Conservation (phyloP, 2,329 filamentous ascomycete genomes). For the Dothideomycetidae sp. region DNA sequence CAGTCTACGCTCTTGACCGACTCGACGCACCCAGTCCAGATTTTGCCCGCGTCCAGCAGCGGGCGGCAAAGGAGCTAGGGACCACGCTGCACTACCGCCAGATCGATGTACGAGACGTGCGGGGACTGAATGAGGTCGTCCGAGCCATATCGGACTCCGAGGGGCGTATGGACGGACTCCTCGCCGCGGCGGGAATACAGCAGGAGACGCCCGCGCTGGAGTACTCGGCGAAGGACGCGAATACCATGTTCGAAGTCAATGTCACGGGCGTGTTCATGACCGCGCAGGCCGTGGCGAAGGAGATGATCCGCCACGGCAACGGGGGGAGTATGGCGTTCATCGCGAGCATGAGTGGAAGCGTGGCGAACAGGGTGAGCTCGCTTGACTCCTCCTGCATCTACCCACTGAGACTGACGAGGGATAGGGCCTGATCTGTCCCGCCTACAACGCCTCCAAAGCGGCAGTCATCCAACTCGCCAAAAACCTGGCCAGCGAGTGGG, state of each 20-base stretch:
- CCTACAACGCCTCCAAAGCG: constrained; percentile 65
- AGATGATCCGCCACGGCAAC: constrained; percentile 47
- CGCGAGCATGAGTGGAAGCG: constrained; percentile 46
- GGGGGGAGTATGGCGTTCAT: constrained; percentile 49
- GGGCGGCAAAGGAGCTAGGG: constrained; percentile 47
- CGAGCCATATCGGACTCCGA: constrained; percentile 53
- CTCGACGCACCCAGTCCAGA: constrained; percentile 43
- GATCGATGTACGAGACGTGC: constrained; percentile 64
- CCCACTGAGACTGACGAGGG: no score
- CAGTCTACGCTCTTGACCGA: constrained; percentile 52
- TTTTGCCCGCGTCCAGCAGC: constrained; percentile 51
- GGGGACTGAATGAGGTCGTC: constrained; percentile 51
- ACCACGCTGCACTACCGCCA: constrained; percentile 59
- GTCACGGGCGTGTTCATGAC: constrained; percentile 51
- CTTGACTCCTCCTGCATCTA: no score
- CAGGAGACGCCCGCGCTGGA: constrained; percentile 74
- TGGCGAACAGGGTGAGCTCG: constrained; percentile 46
- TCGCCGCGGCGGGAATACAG: constrained; percentile 63
- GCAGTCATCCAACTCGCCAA: constrained; percentile 57
- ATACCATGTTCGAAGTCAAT: constrained; percentile 49
- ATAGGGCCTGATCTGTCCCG: constrained; percentile 46
- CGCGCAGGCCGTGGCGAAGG: constrained; percentile 46
- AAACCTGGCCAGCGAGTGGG: constrained; percentile 62
- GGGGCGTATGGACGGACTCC: constrained; percentile 63
- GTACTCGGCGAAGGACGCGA: constrained; percentile 49